A percentile compares a stretch with the other conserved stretches of the same genome.
Conservation (phyloP, 768 basidiomycete genomes). For the Russula abietina region DNA sequence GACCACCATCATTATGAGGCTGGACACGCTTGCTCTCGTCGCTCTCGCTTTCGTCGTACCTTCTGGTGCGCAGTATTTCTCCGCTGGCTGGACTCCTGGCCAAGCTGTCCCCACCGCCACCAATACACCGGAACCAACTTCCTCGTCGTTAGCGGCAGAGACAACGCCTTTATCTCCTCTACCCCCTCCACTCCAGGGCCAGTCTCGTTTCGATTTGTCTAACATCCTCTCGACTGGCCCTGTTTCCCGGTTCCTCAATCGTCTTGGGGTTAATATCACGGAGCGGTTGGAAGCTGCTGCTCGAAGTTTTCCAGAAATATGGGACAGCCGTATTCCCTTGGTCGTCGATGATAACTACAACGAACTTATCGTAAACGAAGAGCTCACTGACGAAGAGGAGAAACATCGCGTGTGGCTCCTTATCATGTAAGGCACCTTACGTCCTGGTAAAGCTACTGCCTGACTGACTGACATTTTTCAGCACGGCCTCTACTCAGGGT, state of each 20-base stretch:
- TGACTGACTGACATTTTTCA: constrained; percentile 28
- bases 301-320: constrained; percentile 35
- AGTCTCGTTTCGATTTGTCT: constrained; percentile 26
- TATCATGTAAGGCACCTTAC: constrained; percentile 50
- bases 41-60: constrained; percentile 30
- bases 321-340: constrained; percentile 70
- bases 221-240: constrained; percentile 47
- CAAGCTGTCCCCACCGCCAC: constrained; percentile 40
- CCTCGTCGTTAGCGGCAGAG: constrained; percentile 22
- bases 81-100: constrained; percentile 75
- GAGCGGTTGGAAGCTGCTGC: constrained; percentile 40
- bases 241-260: constrained; percentile 46
- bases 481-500: constrained; percentile 48
- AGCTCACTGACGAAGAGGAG: constrained; percentile 51
- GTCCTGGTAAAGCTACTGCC: neutral
- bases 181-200: neutral
- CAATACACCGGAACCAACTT: constrained; percentile 10
- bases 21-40: constrained; percentile 6
- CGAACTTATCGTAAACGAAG: constrained; percentile 66
- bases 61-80: constrained; percentile 66
- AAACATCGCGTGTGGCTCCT: constrained; percentile 73
- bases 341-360: constrained; percentile 80
- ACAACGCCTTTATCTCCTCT: constrained; percentile 2
- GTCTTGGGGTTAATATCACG: constrained; percentile 67
- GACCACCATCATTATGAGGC: constrained; percentile 10